Base-by-base conservation (phyloP, 805 yeast species). In the Blastobotrys americana region DNA sequence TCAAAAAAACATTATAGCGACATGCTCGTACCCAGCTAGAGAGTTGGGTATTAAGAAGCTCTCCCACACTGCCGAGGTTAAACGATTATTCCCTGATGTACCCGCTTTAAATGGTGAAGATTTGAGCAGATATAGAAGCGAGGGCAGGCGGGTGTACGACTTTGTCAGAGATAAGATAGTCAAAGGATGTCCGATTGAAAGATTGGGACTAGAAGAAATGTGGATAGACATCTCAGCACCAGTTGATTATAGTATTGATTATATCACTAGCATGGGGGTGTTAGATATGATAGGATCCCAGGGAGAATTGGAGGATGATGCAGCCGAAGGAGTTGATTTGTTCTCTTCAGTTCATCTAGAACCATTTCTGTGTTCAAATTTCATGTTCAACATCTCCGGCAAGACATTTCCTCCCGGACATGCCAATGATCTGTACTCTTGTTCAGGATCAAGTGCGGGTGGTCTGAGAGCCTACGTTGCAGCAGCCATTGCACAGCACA, bases 191-290 rank as follows among this genome's bases (percentile, higher is more conserved):
- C 55, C 57, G 2, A 53, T 60, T 6, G 65, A 61, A 37, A 50
- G 66, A 19, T 50, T 61, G 6, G 66, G 66, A 2, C 55, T 61
- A 34, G 66, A 61, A 40, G 66, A 61, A 48, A 42, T 61, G 51
- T 46, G 63, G 44, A 43, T 60, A 10, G 65, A 61, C 33, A 16
- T 61, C 15, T 47, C 57, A 3, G 48, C 31, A 2, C 27, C 39
- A 3, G 54, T 61, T 2, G 47, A 46, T 1, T 34, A 16, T 27
- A 53, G 49, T 37, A 20, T 46, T 23, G 34, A 31, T 3, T 17
- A 37, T 9, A 39, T 54, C 37, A 20, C 23, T 17, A 38, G 25
- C 15, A 10, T 38, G n/a, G 50, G 51, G 3, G 42, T 17, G 9
- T n/a, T 25, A 15, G 35, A n/a, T n/a, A 34, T 20, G 2, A 47